phyloP scores from a whole-genome alignment of 1,139 yeast species.

The Torulaspora globosa region DNA sequence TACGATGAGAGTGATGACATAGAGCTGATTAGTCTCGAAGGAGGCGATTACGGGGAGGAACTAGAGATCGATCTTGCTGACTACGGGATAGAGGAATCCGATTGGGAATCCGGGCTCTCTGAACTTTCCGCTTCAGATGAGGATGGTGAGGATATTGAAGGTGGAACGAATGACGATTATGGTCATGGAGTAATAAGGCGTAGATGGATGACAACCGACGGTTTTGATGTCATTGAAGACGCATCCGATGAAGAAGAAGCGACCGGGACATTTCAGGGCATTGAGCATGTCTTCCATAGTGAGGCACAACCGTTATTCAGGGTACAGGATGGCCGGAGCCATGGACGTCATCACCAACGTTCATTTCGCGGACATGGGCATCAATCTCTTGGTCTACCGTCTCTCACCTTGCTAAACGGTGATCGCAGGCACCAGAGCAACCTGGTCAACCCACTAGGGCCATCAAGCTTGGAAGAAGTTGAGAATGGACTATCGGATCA shows the following conservation, averaged over 20 bases:
- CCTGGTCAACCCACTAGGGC: constrained; percentile 35
- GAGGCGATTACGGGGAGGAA: constrained; percentile 36
- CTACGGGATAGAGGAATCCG: constrained; percentile 38
- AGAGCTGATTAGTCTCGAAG: constrained; percentile 39
- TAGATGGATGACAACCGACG: constrained; percentile 34
- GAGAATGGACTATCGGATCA: constrained; percentile 35
- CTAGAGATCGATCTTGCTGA: constrained; percentile 37
- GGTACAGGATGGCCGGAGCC: constrained; percentile 24
- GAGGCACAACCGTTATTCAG: constrained; percentile 32
- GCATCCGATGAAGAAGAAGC: constrained; percentile 34
- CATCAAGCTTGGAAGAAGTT: constrained; percentile 35
- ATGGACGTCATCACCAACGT: constrained; percentile 22
- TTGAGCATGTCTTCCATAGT: constrained; percentile 33
- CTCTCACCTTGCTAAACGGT: constrained; percentile 30
- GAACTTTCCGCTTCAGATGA: constrained; percentile 33
- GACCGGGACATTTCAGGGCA: constrained; percentile 34
- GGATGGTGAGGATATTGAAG: constrained; percentile 27
- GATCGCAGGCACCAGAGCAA: constrained; percentile 32
- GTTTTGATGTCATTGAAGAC: constrained; percentile 33
- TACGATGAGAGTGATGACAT: constrained; percentile 31
- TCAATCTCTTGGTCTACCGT: constrained; percentile 27
- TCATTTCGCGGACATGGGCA: constrained; percentile 21
- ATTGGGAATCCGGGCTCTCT: constrained; percentile 37
- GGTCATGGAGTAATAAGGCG: constrained; percentile 23
- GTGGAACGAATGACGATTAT: constrained; percentile 16